These are phyloP conservation scores for Brassica juncea DNA, from an alignment of 345 rosid species.

Conservation along the genomic window DNA sequence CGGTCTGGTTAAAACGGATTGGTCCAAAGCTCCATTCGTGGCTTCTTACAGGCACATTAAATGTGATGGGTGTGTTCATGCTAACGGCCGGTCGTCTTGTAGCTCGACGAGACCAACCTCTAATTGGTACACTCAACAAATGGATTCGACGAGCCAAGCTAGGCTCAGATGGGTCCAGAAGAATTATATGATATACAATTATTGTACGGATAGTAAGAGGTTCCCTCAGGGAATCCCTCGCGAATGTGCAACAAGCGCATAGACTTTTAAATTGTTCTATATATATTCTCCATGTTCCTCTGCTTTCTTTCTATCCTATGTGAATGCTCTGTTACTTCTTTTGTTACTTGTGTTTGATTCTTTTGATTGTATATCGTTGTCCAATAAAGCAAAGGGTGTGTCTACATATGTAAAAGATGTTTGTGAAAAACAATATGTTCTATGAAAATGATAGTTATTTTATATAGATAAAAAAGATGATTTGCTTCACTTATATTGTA, in stretches of 20 bases:
- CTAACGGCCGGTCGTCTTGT: conserved; percentile 38
- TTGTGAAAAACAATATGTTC: not conserved
- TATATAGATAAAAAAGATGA: not conserved
- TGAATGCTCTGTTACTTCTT: conserved; percentile 27
- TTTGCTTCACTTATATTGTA: not conserved
- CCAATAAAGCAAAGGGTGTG: not conserved
- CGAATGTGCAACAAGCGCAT: conserved; percentile 35
- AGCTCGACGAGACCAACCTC: conserved; percentile 37
- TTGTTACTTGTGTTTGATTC: not conserved
- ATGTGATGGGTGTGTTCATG: conserved; percentile 39
- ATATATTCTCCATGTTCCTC: conserved; percentile 5
- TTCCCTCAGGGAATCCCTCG: conserved; percentile 44
- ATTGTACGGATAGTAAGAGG: conserved; percentile 45
- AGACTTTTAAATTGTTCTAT: not conserved
- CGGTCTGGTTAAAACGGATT: conserved; percentile 60
- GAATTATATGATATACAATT: conserved; percentile 50
- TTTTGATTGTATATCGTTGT: conserved; percentile 28
- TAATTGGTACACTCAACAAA: conserved; percentile 47
- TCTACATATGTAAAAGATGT: not conserved
- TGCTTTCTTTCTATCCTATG: not conserved
- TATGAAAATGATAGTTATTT: not conserved
- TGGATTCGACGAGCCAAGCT: conserved; percentile 44
- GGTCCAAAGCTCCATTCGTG: conserved; percentile 52
- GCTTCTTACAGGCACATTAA: conserved; percentile 47
- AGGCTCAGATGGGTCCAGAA: conserved; percentile 56